Conservation (phyloP, 495 filamentous ascomycete species). For the Podospora pseudopauciseta region DNA sequence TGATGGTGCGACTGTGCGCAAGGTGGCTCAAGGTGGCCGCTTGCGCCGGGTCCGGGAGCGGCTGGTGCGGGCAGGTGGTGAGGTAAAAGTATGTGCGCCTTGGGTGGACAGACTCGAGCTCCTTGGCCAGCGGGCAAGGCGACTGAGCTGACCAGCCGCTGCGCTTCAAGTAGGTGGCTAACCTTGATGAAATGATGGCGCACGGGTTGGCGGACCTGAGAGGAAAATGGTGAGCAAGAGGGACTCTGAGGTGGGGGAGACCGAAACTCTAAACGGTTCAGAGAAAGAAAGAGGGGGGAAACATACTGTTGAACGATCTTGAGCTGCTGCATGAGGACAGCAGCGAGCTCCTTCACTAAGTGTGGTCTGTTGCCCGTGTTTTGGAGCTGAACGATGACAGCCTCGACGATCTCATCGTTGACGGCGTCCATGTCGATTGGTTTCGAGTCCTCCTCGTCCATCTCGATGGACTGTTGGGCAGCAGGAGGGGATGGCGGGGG, state of each 20-base stretch:
- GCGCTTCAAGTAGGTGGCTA: constrained; percentile 85
- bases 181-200: constrained; percentile 88
- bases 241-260: not conserved
- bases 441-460: constrained; percentile 39
- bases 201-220: constrained; percentile 89
- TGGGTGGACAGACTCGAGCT: constrained; percentile 86
- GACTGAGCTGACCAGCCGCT: constrained; percentile 70
- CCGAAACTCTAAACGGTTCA: not conserved
- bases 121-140: constrained; percentile 87
- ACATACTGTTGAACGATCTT: constrained; percentile 88
- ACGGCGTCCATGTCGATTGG: constrained; percentile 82
- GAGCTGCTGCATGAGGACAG: constrained; percentile 69
- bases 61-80: constrained; percentile 76
- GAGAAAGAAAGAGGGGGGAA: not conserved
- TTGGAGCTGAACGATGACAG: constrained; percentile 85
- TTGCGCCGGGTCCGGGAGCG: constrained; percentile 68
- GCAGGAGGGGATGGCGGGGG: constrained; percentile 75
- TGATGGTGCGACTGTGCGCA: constrained; percentile 50
- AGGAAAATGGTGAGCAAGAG: constrained; percentile 34
- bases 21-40: constrained; percentile 39
- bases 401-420: constrained; percentile 92
- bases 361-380: constrained; percentile 91
- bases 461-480: constrained; percentile 38
- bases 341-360: constrained; percentile 88
- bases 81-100: constrained; percentile 95